These are phyloP conservation scores for Cyclotella kingstonii DNA, from an alignment of 108 stramenopile genomes.

Conservation along the genomic window DNA sequence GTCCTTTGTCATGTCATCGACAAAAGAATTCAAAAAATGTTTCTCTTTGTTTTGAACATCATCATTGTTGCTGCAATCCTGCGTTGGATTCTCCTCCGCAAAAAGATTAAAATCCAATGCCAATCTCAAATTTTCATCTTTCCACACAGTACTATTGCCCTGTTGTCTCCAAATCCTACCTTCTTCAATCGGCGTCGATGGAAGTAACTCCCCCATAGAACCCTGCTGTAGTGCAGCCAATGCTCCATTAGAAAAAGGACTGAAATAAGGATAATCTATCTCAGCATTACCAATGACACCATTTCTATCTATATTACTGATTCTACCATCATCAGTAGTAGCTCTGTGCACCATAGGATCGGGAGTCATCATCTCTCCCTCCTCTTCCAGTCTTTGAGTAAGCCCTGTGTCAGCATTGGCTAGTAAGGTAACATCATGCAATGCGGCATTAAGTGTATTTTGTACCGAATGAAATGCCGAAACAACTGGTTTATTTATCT, in stretches of 20 bases:
- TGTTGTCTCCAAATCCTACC: too few relatives aligned
- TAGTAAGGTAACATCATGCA: not conserved
- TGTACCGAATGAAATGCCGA: constrained; percentile 15
- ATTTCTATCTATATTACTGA: not conserved
- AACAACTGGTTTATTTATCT: constrained; percentile 3
- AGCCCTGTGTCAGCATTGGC: not conserved
- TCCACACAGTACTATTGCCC: too few relatives aligned
- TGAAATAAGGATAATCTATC: not conserved
- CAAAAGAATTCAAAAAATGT: too few relatives aligned
- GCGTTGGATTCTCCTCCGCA: not conserved
- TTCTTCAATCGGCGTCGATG: too few relatives aligned
- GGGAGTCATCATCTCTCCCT: constrained; percentile 19
- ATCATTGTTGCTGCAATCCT: too few relatives aligned
- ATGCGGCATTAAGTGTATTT: constrained; percentile 10
- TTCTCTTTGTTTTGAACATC: too few relatives aligned
- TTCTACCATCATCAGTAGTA: not conserved
- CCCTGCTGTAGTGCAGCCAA: too few relatives aligned
- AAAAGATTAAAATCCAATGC: constrained; percentile 10
- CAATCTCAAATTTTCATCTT: not conserved
- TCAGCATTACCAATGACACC: not conserved
- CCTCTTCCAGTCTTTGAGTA: not conserved
- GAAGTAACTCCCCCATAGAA: too few relatives aligned
- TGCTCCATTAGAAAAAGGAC: too few relatives aligned
- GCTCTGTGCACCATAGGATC: not conserved
- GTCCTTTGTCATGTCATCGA: too few relatives aligned